These are phyloP conservation scores for Thielaviopsis euricoi DNA, from an alignment of 2,329 filamentous ascomycete species.

Conservation along the genomic window DNA sequence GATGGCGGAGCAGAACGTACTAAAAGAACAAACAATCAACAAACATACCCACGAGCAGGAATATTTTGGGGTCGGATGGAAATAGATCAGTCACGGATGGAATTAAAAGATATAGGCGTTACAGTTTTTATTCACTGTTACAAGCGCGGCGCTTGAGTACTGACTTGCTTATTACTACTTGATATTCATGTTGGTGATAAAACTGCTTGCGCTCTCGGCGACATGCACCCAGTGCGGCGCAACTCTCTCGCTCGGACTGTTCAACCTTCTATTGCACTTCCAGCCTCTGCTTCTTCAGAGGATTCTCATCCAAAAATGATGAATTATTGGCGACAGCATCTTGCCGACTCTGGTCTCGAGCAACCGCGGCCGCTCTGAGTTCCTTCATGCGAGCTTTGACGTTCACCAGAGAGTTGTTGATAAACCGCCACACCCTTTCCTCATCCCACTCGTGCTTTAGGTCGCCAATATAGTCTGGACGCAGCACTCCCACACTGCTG, in stretches of 20 bases:
- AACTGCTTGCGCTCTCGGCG: not conserved
- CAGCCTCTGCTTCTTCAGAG: not conserved
- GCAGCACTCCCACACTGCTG: constrained; percentile 16
- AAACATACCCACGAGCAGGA: not conserved
- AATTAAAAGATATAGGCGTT: constrained; percentile 3
- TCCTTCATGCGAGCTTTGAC: not conserved
- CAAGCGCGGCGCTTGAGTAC: constrained; percentile 6
- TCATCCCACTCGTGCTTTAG: constrained; percentile 27
- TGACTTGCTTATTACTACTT: not conserved
- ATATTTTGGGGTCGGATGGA: not conserved
- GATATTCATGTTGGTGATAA: not conserved
- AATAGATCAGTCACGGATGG: not conserved
- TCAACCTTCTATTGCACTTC: not conserved
- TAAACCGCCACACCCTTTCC: constrained; percentile 26
- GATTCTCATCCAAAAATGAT: not conserved
- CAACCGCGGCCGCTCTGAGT: not conserved
- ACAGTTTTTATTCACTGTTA: constrained; percentile 18
- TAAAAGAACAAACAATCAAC: no score
- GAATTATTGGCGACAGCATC: not conserved
- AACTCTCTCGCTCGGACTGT: not conserved
- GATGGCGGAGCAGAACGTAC: not conserved
- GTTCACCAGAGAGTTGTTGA: constrained; percentile 22
- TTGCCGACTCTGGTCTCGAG: not conserved
- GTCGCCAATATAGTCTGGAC: constrained; percentile 3
- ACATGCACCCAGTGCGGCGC: not conserved